Evolutionary conservation across 2,329 filamentous ascomycete genomes (phyloP), one percentile per base, ranked within the genome.

Genomic region (Nothopassalora personata): DNA sequence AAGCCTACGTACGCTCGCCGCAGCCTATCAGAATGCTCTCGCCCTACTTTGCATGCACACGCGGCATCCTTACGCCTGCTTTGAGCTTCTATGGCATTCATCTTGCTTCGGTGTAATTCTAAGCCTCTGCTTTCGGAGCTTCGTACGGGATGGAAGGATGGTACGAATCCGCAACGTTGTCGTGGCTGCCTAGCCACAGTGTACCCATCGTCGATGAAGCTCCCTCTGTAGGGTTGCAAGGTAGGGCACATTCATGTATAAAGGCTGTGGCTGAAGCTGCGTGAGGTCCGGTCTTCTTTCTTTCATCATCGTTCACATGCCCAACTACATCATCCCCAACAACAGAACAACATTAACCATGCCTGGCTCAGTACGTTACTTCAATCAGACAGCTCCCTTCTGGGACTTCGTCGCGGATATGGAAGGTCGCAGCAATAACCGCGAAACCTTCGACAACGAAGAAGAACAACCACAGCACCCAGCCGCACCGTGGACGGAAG

Each of bases 351-450:
- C 43, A 62, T 36, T 54, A 64, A 52, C 52, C 64, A 77, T 69
- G 58, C 83, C 83, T 81, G 77, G 81, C 68, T 79, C 79, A 64
- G 72, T 83, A 60, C 75, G 77, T 59, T 79, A 81, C 68, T 77
- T 81, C 73, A 82, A 83, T 59, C 75, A 78, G 57, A 76, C 76
- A 4, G 75, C 77, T 66, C 79, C 80, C 54, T 82, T 84, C 68
- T 83, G 82, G 81, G 80, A 84, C 69, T 81, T 80, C 60, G 65
- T 83, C 55, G 75, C 79, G 54, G 74, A 72, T 61, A 73, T 84
- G 11, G 80, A 83, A 69, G 76, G 74, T 56, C 46, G 57, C 52
- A 58, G 52, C 59, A 69, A 70, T 53, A 70, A 73, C 54, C 70
- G 67, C 53, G 60, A 65, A 28, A 18, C 36, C 10, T 60, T 59